Evolutionary conservation across 306 rosid genomes (phyloP).

Genomic region (Inga oerstediana): DNA sequence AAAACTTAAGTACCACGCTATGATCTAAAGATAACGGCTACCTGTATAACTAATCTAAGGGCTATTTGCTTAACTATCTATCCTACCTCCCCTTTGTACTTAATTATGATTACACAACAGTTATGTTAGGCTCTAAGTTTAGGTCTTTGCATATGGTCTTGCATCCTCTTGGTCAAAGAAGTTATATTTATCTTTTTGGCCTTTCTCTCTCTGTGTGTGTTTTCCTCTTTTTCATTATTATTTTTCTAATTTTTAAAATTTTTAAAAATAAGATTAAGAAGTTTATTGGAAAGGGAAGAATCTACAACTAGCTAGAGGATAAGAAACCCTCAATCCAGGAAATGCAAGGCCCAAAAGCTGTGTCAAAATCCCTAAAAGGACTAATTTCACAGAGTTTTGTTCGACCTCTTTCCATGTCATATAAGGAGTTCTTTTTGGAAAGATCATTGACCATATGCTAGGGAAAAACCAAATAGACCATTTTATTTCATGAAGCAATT

Average conservation of each 20-base stretch:
- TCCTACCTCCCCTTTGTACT: no score
- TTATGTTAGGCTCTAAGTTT: conserved; percentile 7
- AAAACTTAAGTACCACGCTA: no score
- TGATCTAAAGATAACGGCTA: no score
- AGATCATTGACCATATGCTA: background rate
- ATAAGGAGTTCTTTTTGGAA: background rate
- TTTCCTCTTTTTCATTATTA: background rate
- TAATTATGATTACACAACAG: no score
- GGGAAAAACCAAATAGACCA: background rate
- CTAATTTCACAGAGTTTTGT: background rate
- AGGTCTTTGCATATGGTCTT: conserved; percentile 15
- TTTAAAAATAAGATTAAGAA: background rate
- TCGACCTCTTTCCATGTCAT: background rate
- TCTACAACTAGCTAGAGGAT: background rate
- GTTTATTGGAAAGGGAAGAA: background rate
- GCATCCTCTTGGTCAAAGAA: background rate
- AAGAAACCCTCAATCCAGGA: background rate
- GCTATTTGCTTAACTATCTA: no score
- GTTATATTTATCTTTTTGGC: background rate
- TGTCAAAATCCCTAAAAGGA: background rate
- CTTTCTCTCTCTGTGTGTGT: background rate
- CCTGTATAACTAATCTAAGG: no score
- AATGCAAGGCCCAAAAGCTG: background rate
- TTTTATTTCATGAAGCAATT: background rate
- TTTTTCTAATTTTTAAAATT: background rate